Percentiles rank a stretch among this genome's conserved stretches.
Evolutionary conservation across 108 stramenopile species (phyloP).

Genomic region (Chaetoceros tenuissimus): DNA sequence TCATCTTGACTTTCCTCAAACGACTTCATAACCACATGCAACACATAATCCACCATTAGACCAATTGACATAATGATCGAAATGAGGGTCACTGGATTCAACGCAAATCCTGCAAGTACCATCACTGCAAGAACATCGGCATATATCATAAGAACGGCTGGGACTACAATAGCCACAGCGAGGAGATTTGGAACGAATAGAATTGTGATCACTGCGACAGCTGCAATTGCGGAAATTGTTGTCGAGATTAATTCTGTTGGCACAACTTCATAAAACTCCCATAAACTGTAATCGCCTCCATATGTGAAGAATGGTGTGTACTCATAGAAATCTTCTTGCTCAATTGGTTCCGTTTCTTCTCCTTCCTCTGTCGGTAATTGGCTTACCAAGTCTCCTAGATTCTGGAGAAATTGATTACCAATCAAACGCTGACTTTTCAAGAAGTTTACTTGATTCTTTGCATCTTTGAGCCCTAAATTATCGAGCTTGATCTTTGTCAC

Average conservation of each 20-base stretch:
- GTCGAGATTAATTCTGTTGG: slow-evolving; percentile 11
- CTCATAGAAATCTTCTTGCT: slow-evolving; percentile 5
- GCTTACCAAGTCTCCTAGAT: neutral
- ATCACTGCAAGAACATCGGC: slow-evolving; percentile 10
- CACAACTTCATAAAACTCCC: slow-evolving; percentile 24
- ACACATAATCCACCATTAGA: slow-evolving; percentile 25
- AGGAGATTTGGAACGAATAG: slow-evolving; percentile 13
- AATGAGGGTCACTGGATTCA: slow-evolving; percentile 30
- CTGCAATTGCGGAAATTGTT: slow-evolving; percentile 15
- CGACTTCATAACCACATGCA: slow-evolving; percentile 11
- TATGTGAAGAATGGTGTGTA: slow-evolving; percentile 18
- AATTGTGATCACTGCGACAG: slow-evolving; percentile 15
- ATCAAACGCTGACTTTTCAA: neutral
- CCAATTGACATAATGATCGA: slow-evolving; percentile 26
- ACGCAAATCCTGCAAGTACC: slow-evolving; percentile 1
- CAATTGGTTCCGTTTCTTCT: slow-evolving; percentile 6
- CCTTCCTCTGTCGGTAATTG: too few relatives aligned
- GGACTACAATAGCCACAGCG: neutral
- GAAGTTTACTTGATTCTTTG: slow-evolving; percentile 5
- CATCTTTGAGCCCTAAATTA: slow-evolving; percentile 10
- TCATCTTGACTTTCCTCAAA: slow-evolving; percentile 4
- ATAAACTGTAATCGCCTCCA: slow-evolving; percentile 5
- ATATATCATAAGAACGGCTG: neutral
- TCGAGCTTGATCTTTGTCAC: slow-evolving; percentile 8
- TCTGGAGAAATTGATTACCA: neutral